These are phyloP conservation scores for Erodium maritimum DNA, from an alignment of 345 rosid genomes.

Conservation along the genomic window DNA sequence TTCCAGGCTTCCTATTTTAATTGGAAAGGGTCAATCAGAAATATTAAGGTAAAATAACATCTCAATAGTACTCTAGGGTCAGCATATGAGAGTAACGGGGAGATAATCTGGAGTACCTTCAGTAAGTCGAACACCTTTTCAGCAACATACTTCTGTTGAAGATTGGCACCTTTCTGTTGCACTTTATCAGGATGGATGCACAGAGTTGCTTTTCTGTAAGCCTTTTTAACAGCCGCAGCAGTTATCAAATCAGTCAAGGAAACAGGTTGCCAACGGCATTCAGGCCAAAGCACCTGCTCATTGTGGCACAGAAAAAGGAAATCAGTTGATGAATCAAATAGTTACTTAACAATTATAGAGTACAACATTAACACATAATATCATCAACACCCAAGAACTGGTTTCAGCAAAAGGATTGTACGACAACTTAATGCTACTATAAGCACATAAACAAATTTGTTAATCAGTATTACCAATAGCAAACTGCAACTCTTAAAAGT, in stretches of 20 bases:
- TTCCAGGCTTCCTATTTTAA: conserved; percentile 55
- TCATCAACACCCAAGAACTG: not conserved
- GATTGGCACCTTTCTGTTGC: conserved; percentile 36
- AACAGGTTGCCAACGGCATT: conserved; percentile 34
- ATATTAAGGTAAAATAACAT: not conserved
- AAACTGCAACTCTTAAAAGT: too few relatives aligned
- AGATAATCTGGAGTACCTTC: conserved; percentile 20
- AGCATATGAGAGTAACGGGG: not conserved
- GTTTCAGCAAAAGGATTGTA: not conserved
- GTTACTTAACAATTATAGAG: not conserved
- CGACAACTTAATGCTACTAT: too few relatives aligned
- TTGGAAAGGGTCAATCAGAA: not conserved
- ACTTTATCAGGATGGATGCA: conserved; percentile 38
- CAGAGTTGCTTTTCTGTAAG: conserved; percentile 26
- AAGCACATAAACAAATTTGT: too few relatives aligned
- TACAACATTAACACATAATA: not conserved
- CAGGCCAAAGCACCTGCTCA: conserved; percentile 4
- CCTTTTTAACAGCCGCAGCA: conserved; percentile 26
- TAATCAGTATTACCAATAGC: too few relatives aligned
- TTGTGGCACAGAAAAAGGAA: not conserved
- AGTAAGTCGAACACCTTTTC: conserved; percentile 37
- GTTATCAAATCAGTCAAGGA: conserved; percentile 31
- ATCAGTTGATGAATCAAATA: not conserved
- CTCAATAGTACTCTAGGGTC: not conserved
- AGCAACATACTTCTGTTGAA: conserved; percentile 30